Percentiles rank a stretch among this genome's conserved stretches.
Conservation (phyloP, 2,329 filamentous ascomycete genomes). For the Trichoderma arundinaceum region DNA sequence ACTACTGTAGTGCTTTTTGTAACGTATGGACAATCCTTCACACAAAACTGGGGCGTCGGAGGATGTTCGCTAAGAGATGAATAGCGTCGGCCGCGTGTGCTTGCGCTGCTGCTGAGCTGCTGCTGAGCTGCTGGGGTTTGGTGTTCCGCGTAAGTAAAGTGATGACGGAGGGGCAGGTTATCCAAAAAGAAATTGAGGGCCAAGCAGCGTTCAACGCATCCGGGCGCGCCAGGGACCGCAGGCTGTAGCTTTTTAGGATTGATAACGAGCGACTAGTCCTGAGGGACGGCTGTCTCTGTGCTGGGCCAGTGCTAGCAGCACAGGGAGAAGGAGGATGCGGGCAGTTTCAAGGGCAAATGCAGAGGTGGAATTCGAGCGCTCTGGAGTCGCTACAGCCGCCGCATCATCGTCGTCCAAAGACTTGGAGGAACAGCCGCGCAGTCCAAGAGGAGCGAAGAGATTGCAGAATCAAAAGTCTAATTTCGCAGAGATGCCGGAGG, state of each 20-base stretch:
- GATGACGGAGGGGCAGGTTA: conserved; percentile 29
- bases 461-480: conserved; percentile 21
- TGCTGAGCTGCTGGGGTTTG: conserved; percentile 6
- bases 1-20: neutral
- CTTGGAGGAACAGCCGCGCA: conserved; percentile 9
- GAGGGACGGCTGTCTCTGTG: conserved; percentile 12
- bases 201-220: conserved; percentile 4
- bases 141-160: neutral
- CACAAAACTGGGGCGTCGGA: conserved; percentile 8
- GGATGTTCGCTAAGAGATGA: conserved; percentile 20
- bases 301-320: neutral
- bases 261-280: conserved; percentile 24
- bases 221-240: conserved; percentile 20
- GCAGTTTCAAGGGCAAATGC: conserved; percentile 1
- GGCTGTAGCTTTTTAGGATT: neutral
- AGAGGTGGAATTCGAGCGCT: neutral
- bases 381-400: conserved; percentile 20
- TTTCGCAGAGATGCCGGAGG: conserved; percentile 21
- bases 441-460: conserved; percentile 2
- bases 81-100: conserved; percentile 22
- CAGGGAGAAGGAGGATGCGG: neutral
- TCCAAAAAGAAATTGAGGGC: conserved; percentile 15
- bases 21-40: neutral
- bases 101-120: neutral
- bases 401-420: conserved; percentile 7